Evolutionary conservation across 768 basidiomycete genomes (phyloP).

Genomic region (Pulveroboletus sp.): DNA sequence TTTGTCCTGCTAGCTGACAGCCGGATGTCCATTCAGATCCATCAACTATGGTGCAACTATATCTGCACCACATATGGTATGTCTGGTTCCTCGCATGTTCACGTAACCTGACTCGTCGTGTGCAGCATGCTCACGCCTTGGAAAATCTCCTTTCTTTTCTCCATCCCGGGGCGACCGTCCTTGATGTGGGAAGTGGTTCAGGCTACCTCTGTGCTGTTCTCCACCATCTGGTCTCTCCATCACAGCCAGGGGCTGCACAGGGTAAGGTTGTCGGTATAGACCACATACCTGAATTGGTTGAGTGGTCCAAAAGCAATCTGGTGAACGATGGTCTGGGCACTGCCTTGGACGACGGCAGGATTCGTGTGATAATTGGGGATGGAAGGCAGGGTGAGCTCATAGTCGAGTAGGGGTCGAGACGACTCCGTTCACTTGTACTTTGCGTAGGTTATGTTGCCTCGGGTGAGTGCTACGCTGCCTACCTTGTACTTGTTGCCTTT

Average conservation of each 20-base stretch:
- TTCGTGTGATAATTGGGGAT: conserved; percentile 71
- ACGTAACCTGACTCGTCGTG: neutral
- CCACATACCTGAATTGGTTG: conserved; percentile 75
- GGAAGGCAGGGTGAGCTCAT: conserved; percentile 60
- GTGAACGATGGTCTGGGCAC: conserved; percentile 55
- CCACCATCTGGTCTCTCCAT: conserved; percentile 56
- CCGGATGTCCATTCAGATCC: conserved; percentile 35
- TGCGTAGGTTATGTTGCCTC: conserved; percentile 33
- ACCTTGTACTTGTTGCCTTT: neutral
- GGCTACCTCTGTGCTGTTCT: conserved; percentile 85
- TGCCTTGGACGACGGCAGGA: conserved; percentile 48
- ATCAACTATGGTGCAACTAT: conserved; percentile 90
- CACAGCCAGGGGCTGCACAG: conserved; percentile 15
- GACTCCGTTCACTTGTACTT: neutral
- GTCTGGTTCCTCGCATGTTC: neutral
- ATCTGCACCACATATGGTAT: conserved; percentile 93
- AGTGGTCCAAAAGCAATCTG: conserved; percentile 67
- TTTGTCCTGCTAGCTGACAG: neutral
- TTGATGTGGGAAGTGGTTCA: conserved; percentile 88
- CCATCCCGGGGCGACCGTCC: conserved; percentile 62
- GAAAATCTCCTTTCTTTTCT: conserved; percentile 75
- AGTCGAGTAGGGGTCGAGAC: neutral
- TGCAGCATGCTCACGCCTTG: conserved; percentile 80
- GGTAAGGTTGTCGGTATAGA: conserved; percentile 86
- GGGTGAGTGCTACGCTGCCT: conserved; percentile 23